Evolutionary conservation across 352 stramenopile species (phyloP).

Genomic region (Aphanomyces invadans): DNA sequence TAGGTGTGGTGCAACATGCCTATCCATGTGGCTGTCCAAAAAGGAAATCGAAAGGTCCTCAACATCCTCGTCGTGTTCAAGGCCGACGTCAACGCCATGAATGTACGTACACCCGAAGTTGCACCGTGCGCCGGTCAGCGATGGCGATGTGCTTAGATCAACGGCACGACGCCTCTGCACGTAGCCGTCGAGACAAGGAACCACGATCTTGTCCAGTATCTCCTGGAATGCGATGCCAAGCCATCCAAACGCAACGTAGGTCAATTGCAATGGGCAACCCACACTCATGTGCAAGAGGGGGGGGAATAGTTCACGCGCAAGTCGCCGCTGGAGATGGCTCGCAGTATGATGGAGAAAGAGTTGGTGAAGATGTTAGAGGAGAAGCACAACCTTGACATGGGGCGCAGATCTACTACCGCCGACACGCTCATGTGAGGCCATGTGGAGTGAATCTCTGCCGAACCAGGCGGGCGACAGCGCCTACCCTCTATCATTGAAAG

Average conservation of each 20-base stretch:
- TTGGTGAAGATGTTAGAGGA: slow-evolving; percentile 6
- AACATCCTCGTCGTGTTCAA: slow-evolving; percentile 19
- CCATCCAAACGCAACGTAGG: slow-evolving; percentile 17
- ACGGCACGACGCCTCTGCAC: slow-evolving; percentile 22
- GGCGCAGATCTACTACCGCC: background rate
- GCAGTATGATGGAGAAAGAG: background rate
- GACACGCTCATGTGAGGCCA: background rate
- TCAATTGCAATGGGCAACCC: no score
- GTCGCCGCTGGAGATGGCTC: slow-evolving; percentile 7
- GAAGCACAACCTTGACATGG: background rate
- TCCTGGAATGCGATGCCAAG: slow-evolving; percentile 14
- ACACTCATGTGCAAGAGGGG: background rate
- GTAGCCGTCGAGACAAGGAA: slow-evolving; percentile 10
- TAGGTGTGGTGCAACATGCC: slow-evolving; percentile 20
- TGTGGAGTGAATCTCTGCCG: background rate
- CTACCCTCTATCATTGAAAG: background rate
- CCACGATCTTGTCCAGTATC: slow-evolving; percentile 10
- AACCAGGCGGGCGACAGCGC: background rate
- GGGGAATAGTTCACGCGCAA: background rate
- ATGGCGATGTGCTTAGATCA: slow-evolving; percentile 6
- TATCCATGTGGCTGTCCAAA: slow-evolving; percentile 5
- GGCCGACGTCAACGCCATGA: slow-evolving; percentile 20
- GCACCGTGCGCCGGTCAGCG: background rate
- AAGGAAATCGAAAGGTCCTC: slow-evolving; percentile 21
- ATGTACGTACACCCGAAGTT: background rate